Conservation (phyloP, 768 basidiomycete species). For the Sporobolomyces pararoseus region DNA sequence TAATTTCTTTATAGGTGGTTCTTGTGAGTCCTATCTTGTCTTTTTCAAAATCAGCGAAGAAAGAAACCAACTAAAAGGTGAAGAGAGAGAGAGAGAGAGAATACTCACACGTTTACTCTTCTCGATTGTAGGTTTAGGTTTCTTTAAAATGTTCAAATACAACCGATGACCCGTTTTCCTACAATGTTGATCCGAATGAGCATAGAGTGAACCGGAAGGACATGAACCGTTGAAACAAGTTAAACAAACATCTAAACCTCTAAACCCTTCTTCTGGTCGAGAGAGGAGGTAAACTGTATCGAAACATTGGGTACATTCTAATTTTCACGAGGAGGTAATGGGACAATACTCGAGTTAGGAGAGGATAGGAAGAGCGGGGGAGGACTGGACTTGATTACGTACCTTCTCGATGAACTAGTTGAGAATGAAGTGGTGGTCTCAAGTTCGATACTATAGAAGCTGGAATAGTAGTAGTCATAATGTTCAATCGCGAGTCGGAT, state of each 20-base stretch:
- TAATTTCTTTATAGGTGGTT: slow-evolving; percentile 82
- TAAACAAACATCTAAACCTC: slow-evolving; percentile 89
- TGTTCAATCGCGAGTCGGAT: too few species aligned
- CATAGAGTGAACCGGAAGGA: slow-evolving; percentile 54
- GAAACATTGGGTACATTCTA: slow-evolving; percentile 97
- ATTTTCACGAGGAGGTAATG: neutral
- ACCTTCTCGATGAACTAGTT: slow-evolving; percentile 37
- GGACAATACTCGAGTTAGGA: neutral
- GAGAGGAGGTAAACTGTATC: slow-evolving; percentile 70
- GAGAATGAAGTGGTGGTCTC: slow-evolving; percentile 13
- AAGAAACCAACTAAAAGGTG: neutral
- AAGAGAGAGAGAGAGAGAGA: too few species aligned
- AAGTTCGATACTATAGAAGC: neutral
- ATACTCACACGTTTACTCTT: slow-evolving; percentile 58
- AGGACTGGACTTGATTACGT: neutral
- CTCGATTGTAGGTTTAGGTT: slow-evolving; percentile 60
- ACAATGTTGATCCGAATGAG: slow-evolving; percentile 71
- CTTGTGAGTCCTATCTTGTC: slow-evolving; percentile 60
- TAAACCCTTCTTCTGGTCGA: too few species aligned
- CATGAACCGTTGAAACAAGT: slow-evolving; percentile 93
- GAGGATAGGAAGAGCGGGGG: neutral
- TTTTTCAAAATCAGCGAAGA: neutral
- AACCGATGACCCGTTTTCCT: slow-evolving; percentile 69
- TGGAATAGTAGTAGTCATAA: neutral
- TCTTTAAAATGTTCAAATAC: slow-evolving; percentile 75